Evolutionary conservation across 2,329 filamentous ascomycete species (phyloP), one percentile per base, ranked within the genome.

Genomic region (Penicillium sp.): DNA sequence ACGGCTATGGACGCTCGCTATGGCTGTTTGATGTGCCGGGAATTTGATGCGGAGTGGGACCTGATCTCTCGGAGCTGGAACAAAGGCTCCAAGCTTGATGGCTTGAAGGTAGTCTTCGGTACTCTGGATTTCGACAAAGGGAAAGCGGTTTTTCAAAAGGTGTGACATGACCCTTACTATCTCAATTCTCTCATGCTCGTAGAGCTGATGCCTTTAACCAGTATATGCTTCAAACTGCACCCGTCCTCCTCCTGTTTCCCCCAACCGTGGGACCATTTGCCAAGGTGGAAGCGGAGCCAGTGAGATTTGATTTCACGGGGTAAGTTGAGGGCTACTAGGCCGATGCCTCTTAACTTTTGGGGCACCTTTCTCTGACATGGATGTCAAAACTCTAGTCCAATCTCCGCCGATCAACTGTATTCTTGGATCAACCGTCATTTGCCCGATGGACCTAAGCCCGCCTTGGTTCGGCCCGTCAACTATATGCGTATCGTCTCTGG

Each of bases 11-110:
- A 96, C 64, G 71, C 87, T 31, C 86, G 91, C 57, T 97, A 90
- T 72, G 90, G 90, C 58, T 99, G 95, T 74, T 81, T 87, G 64
- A 81, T 98, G 49, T 99, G 95, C 76, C 84, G 87, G 52, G 91
- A 96, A 52, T 96, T 99, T 75, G 90, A 96, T 74, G 89, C 93
- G 1, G 95, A 99, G 77, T 99, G 92, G 90, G 90, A 96, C 54
- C 76, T 98, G 53, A 78, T 99, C 54, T 86, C 85, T 53, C 90
- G 87, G 75, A 95, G 90, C 77, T 99, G 95, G 95, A 82, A 82
- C 60, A 91, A 90, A 74, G 92, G 90, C 8, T 90, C 96, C 75
- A 91, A 89, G 79, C 61, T 61, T 31, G 67, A 72, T 52, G 71
- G 64, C 1, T 59, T 74, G 14, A 80, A 85, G 57, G 68, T 96